Percentiles rank a stretch among this genome's conserved stretches.
Evolutionary conservation across 176 grass and related monocot species (phyloP).

Genomic region (Oryza glumipatula): DNA sequence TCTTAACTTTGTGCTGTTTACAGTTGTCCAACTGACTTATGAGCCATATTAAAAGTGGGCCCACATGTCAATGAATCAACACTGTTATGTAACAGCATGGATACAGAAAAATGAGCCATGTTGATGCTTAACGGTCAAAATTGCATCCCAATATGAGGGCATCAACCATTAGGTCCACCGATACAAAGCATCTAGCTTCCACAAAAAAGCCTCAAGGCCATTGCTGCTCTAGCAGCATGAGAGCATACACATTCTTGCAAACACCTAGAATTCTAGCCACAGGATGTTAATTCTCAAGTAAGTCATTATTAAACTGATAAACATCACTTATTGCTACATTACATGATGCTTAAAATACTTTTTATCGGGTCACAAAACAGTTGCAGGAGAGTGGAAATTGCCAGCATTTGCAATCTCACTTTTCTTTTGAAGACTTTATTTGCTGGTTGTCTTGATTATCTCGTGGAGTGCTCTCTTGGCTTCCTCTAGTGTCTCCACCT

Average conservation of each 20-base stretch:
- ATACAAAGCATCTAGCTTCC: background rate
- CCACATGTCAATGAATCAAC: too few species aligned
- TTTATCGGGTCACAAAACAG: background rate
- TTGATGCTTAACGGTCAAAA: background rate
- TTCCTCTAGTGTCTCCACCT: conserved; percentile 92
- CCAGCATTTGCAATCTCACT: background rate
- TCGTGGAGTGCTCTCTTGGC: conserved; percentile 88
- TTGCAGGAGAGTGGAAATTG: background rate
- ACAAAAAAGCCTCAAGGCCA: background rate
- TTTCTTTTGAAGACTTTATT: conserved; percentile 27
- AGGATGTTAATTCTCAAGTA: background rate
- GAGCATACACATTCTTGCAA: conserved; percentile 41
- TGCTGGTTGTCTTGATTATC: conserved; percentile 68
- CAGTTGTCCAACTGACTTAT: too few species aligned
- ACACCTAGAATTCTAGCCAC: background rate
- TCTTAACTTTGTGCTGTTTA: too few species aligned
- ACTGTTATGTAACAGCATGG: background rate
- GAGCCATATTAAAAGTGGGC: too few species aligned
- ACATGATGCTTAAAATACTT: background rate
- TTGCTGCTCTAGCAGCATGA: conserved; percentile 4
- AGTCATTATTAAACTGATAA: conserved; percentile 38
- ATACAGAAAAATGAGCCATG: background rate
- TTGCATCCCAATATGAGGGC: background rate
- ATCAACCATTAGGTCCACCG: background rate
- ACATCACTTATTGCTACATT: conserved; percentile 24